phyloP scores from a whole-genome alignment of 805 yeast genomes.

The Millerozyma miso region DNA sequence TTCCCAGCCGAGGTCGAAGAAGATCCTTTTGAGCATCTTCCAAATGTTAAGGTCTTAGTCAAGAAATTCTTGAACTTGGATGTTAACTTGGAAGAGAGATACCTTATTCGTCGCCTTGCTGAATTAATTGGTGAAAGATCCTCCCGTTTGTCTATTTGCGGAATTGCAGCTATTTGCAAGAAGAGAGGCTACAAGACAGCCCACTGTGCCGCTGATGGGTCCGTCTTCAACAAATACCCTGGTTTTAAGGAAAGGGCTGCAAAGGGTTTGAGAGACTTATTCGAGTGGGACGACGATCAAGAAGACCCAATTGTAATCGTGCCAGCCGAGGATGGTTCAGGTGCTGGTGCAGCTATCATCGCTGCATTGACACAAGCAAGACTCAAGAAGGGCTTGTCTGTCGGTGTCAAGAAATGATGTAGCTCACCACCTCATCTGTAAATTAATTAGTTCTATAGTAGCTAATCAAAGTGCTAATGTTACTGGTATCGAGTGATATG shows the following conservation, averaged over 20 bases:
- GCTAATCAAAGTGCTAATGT: no score
- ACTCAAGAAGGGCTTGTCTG: slow-evolving; percentile 62
- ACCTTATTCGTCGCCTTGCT: slow-evolving; percentile 74
- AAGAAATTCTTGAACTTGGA: slow-evolving; percentile 51
- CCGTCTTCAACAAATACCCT: slow-evolving; percentile 92
- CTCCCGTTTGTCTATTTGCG: slow-evolving; percentile 89
- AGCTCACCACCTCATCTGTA: background rate
- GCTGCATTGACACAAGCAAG: slow-evolving; percentile 91
- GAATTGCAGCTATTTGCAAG: slow-evolving; percentile 88
- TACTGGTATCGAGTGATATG: no score
- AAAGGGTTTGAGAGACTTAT: slow-evolving; percentile 80
- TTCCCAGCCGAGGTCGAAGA: slow-evolving; percentile 83
- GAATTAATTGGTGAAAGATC: slow-evolving; percentile 90
- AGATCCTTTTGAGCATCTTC: slow-evolving; percentile 81
- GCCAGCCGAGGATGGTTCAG: slow-evolving; percentile 97
- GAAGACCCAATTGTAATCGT: slow-evolving; percentile 81
- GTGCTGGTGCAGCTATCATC: slow-evolving; percentile 97
- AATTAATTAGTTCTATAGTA: background rate
- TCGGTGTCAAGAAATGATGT: slow-evolving; percentile 38
- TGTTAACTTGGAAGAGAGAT: slow-evolving; percentile 75
- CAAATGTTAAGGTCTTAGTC: slow-evolving; percentile 69
- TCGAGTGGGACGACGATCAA: slow-evolving; percentile 58
- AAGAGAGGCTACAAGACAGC: slow-evolving; percentile 75
- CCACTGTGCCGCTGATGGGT: slow-evolving; percentile 96
- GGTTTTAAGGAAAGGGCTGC: slow-evolving; percentile 88